Evolutionary conservation across 2,329 filamentous ascomycete genomes (phyloP).

Genomic region (Beauveria sp.): DNA sequence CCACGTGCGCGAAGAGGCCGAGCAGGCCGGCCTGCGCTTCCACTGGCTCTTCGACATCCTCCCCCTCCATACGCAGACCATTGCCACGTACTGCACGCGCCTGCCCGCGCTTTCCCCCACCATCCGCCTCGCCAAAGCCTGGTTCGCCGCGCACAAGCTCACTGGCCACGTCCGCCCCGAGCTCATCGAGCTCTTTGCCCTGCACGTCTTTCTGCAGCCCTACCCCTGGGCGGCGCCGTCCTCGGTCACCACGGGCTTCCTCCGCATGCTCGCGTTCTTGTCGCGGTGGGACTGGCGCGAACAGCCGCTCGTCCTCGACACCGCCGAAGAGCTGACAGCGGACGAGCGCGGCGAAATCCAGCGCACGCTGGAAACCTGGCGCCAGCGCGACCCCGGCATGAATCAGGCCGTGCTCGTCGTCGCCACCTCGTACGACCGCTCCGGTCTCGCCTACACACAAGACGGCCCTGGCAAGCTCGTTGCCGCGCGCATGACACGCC

Average conservation of each 20-base stretch:
- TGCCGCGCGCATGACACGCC: constrained; percentile 71
- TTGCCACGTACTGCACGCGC: constrained; percentile 72
- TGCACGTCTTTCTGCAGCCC: constrained; percentile 71
- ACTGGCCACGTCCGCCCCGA: constrained; percentile 68
- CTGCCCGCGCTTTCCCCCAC: constrained; percentile 73
- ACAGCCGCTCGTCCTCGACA: constrained; percentile 72
- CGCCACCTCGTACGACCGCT: constrained; percentile 68
- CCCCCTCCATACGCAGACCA: constrained; percentile 72
- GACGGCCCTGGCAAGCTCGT: constrained; percentile 69
- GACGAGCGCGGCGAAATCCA: constrained; percentile 55
- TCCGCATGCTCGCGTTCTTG: constrained; percentile 72
- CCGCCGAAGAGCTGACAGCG: constrained; percentile 52
- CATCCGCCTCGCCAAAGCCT: constrained; percentile 78
- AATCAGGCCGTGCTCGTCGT: constrained; percentile 76
- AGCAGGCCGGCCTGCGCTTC: constrained; percentile 60
- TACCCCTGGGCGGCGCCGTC: constrained; percentile 74
- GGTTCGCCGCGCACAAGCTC: constrained; percentile 81
- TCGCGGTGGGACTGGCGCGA: constrained; percentile 88
- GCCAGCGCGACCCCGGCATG: constrained; percentile 81
- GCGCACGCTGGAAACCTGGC: constrained; percentile 73
- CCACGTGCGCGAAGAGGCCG: constrained; percentile 59
- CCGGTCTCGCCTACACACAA: constrained; percentile 74
- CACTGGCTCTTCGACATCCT: constrained; percentile 64
- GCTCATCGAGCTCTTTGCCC: constrained; percentile 74
- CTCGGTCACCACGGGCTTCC: constrained; percentile 69